These are phyloP conservation scores for Madurella mycetomatis DNA, from an alignment of 2,329 filamentous ascomycete genomes.

Conservation along the genomic window DNA sequence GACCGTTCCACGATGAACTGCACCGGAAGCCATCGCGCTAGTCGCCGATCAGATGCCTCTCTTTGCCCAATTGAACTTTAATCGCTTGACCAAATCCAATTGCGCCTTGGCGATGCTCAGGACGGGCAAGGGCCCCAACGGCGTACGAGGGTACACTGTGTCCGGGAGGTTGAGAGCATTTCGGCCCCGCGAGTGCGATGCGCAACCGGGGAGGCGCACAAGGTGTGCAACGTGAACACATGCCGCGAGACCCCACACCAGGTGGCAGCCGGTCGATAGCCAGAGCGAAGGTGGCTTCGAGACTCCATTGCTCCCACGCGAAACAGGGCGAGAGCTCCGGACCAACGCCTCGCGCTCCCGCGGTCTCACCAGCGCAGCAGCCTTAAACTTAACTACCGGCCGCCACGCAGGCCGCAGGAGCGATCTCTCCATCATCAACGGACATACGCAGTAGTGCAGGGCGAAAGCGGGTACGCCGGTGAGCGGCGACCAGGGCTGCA, in stretches of 20 bases:
- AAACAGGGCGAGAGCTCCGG: background rate
- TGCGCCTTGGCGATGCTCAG: slow-evolving; percentile 6
- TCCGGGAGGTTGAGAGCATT: background rate
- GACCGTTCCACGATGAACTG: slow-evolving; percentile 21
- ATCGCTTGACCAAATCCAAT: slow-evolving; percentile 3
- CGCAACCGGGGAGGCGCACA: background rate
- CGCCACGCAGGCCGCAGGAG: background rate
- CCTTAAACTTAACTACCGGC: background rate
- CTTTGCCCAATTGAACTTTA: slow-evolving; percentile 8
- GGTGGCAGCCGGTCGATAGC: too few relatives aligned
- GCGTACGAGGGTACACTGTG: background rate
- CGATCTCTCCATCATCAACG: slow-evolving; percentile 1
- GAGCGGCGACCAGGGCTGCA: background rate
- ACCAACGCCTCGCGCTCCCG: slow-evolving; percentile 6
- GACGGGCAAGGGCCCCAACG: background rate
- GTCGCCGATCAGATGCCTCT: slow-evolving; percentile 17
- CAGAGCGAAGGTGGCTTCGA: background rate
- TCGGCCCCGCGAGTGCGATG: slow-evolving; percentile 2
- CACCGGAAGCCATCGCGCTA: slow-evolving; percentile 6
- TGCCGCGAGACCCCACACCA: too few relatives aligned
- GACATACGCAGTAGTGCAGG: too few relatives aligned
- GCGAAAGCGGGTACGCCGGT: slow-evolving; percentile 3
- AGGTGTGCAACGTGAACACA: too few relatives aligned
- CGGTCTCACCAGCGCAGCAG: background rate
- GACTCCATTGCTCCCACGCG: background rate